Evolutionary conservation across 2,329 filamentous ascomycete genomes (phyloP), one percentile per base, ranked within the genome.

Genomic region (Colletotrichum brevisporum): DNA sequence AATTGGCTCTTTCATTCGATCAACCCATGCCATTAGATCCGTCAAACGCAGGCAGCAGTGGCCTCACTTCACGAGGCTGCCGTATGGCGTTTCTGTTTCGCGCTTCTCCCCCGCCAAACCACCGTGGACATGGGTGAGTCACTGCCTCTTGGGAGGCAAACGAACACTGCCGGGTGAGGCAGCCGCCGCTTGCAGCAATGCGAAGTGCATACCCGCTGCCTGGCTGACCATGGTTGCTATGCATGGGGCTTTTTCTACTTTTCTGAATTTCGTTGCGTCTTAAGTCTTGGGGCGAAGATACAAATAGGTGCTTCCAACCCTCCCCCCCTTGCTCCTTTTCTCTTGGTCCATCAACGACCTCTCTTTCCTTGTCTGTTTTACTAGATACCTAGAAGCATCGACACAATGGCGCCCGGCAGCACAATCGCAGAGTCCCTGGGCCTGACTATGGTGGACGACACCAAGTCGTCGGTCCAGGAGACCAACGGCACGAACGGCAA

Each of bases 1-100:
- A 18, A 26, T 53, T 45, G 51, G 39, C 26, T 24, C 36, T n/a
- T 51, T 24, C n/a, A 21, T 69, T 54, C 4, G 43, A 53, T 16
- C 12, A 47, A 21, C 3, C 36, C 45, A 4, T 15, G 24, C 18
- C 3, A 31, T 8, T 5, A 10, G 41, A 21, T 21, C 36, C 13
- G 50, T n/a, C 16, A 24, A 6, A 5, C 16, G 55, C 52, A 69
- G 67, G 67, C 67, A 69, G 67, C 62, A 69, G 59, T 50, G 50
- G 59, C 59, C 59, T 62, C 59, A 24, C 21, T 10, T 16, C 27
- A 9, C 27, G 27, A 31, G 27, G 27, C 27, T 31, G 8, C 6
- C 9, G 8, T 9, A 31, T 31, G 27, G 27, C 27, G 27, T 9
- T 31, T 9, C 15, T 5, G 18, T 51, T 51, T 36, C 50, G 16